Evolutionary conservation across 768 basidiomycete genomes (phyloP).

Genomic region (Xerocomus brunneocitrinus): DNA sequence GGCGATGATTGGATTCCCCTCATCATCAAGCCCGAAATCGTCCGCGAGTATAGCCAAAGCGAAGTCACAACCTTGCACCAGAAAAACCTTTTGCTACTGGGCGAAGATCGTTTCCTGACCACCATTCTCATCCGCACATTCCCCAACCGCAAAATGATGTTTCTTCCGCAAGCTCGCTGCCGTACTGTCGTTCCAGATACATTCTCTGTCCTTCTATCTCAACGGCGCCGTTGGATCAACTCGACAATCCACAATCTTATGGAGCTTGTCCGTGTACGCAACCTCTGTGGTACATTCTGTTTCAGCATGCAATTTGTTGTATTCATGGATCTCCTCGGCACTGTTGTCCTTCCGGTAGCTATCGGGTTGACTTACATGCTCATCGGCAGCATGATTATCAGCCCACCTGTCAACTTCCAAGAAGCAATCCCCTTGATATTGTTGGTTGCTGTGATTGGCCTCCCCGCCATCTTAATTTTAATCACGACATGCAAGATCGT

Average conservation of each 20-base stretch:
- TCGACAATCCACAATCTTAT: constrained; percentile 99
- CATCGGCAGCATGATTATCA: constrained; percentile 73
- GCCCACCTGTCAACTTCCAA: constrained; percentile 79
- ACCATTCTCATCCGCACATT: constrained; percentile 95
- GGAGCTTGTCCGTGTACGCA: constrained; percentile 95
- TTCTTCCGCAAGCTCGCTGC: constrained; percentile 92
- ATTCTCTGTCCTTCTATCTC: constrained; percentile 88
- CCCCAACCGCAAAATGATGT: constrained; percentile 99
- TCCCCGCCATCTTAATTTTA: constrained; percentile 88
- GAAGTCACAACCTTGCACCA: constrained; percentile 94
- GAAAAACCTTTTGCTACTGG: constrained; percentile 93
- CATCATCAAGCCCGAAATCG: constrained; percentile 94
- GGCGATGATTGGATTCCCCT: constrained; percentile 98
- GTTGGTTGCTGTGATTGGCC: constrained; percentile 84
- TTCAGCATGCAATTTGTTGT: constrained; percentile 99
- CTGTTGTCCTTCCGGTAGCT: constrained; percentile 90
- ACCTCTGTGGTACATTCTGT: constrained; percentile 98
- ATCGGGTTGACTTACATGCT: constrained; percentile 88
- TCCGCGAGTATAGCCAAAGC: constrained; percentile 93
- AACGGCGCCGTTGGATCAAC: constrained; percentile 98
- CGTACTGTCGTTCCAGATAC: constrained; percentile 96
- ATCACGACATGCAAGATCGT: constrained; percentile 93
- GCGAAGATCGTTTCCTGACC: constrained; percentile 98
- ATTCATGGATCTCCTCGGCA: constrained; percentile 93
- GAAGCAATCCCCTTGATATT: constrained; percentile 93